These are phyloP conservation scores for Paramecium octaurelia DNA, from an alignment of 73 alveolate species.

Conservation along the genomic window DNA sequence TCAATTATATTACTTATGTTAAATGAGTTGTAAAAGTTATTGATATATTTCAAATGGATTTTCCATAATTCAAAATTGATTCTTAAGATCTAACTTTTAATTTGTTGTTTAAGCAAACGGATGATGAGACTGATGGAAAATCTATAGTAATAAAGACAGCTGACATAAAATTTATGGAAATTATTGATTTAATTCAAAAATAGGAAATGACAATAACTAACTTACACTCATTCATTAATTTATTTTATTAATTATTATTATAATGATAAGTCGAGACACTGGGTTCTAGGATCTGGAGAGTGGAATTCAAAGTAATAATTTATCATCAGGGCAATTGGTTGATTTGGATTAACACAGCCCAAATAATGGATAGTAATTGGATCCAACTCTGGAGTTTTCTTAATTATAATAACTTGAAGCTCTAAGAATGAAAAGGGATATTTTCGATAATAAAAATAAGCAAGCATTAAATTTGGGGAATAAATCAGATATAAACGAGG, in stretches of 20 bases:
- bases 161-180: neutral
- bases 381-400: slow-evolving; percentile 27
- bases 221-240: neutral
- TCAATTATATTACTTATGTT: no score
- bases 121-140: neutral
- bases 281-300: slow-evolving; percentile 48
- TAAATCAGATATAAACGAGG: slow-evolving; percentile 28
- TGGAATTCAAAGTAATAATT: slow-evolving; percentile 25
- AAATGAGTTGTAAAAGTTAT: no score
- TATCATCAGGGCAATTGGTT: slow-evolving; percentile 35
- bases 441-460: slow-evolving; percentile 4
- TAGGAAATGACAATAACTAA: neutral
- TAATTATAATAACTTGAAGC: neutral
- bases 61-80: no score
- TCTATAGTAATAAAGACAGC: neutral
- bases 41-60: no score
- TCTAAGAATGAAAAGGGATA: slow-evolving; percentile 18
- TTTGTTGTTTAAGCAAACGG: neutral
- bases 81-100: no score
- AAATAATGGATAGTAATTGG: neutral
- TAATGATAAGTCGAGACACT: neutral
- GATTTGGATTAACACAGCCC: slow-evolving; percentile 27
- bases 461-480: slow-evolving; percentile 7
- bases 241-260: neutral
- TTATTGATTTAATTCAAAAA: neutral